phyloP scores from a whole-genome alignment of 2,329 filamentous ascomycete genomes.

The Cylindrodendrum hubeiense region DNA sequence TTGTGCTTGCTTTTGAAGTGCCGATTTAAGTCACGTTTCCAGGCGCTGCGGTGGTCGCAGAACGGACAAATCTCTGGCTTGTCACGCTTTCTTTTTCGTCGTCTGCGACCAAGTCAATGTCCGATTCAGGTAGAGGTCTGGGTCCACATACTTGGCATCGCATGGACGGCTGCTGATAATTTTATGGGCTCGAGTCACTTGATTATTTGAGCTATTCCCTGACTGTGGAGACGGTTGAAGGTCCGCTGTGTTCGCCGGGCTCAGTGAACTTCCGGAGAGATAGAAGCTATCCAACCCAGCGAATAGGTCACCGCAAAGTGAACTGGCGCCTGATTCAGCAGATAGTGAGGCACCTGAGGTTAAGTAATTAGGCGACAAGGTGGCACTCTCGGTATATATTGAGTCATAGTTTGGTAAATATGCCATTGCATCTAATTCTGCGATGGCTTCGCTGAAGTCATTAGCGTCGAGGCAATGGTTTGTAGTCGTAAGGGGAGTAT shows the following conservation, averaged over 20 bases:
- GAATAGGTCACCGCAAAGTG: neutral
- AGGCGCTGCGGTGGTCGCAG: neutral
- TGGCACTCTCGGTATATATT: neutral
- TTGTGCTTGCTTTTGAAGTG: neutral
- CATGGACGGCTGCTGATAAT: neutral
- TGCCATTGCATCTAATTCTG: neutral
- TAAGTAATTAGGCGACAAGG: neutral
- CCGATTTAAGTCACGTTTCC: neutral
- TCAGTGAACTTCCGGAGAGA: neutral
- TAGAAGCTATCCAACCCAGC: neutral
- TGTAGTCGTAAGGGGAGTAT: neutral
- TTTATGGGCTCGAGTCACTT: neutral
- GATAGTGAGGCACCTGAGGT: neutral
- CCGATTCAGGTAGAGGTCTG: rapidly evolving
- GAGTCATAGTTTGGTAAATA: neutral
- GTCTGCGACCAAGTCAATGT: neutral
- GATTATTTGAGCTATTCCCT: neutral
- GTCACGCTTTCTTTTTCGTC: neutral
- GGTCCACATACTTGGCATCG: neutral
- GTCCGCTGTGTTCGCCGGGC: neutral
- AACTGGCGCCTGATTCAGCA: neutral
- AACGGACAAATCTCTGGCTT: neutral
- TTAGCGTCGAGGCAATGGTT: too few relatives aligned
- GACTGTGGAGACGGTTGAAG: neutral
- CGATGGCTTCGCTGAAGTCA: neutral